Evolutionary conservation across 2,329 filamentous ascomycete species (phyloP).

Genomic region (Ascochyta pisi): DNA sequence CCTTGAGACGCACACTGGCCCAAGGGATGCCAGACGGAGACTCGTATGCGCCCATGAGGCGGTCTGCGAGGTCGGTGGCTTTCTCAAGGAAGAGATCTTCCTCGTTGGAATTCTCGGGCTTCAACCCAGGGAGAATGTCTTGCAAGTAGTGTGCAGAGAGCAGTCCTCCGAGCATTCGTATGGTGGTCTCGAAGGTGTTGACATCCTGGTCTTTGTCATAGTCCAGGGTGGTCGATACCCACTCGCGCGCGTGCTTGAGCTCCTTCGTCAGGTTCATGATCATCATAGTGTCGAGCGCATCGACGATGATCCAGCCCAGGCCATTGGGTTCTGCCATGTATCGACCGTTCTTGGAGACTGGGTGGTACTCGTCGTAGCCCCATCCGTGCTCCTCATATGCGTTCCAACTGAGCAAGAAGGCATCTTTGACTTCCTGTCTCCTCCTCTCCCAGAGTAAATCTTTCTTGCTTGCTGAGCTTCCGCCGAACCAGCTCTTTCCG

Average conservation of each 20-base stretch:
- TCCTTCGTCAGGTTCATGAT: conserved; percentile 95
- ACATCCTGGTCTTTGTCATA: conserved; percentile 96
- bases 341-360: conserved; percentile 76
- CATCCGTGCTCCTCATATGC: conserved; percentile 92
- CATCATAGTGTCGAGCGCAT: conserved; percentile 95
- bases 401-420: conserved; percentile 90
- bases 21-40: conserved; percentile 86
- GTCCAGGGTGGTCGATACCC: conserved; percentile 80
- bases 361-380: conserved; percentile 93
- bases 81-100: conserved; percentile 97
- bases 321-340: conserved; percentile 84
- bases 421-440: conserved; percentile 82
- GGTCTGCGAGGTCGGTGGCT: conserved; percentile 88
- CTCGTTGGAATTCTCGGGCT: conserved; percentile 73
- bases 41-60: conserved; percentile 86
- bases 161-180: conserved; percentile 93
- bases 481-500: conserved; percentile 42
- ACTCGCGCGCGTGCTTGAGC: conserved; percentile 83
- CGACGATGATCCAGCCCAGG: conserved; percentile 97
- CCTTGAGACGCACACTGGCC: conserved; percentile 87
- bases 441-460: conserved; percentile 72
- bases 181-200: conserved; percentile 97
- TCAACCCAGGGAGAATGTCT: conserved; percentile 78
- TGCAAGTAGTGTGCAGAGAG: conserved; percentile 96
- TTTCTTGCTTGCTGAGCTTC: conserved; percentile 37